Percentiles rank a stretch among this genome's conserved stretches.
Evolutionary conservation across 2,329 filamentous ascomycete genomes (phyloP).

Genomic region (Nectriaceae sp.): DNA sequence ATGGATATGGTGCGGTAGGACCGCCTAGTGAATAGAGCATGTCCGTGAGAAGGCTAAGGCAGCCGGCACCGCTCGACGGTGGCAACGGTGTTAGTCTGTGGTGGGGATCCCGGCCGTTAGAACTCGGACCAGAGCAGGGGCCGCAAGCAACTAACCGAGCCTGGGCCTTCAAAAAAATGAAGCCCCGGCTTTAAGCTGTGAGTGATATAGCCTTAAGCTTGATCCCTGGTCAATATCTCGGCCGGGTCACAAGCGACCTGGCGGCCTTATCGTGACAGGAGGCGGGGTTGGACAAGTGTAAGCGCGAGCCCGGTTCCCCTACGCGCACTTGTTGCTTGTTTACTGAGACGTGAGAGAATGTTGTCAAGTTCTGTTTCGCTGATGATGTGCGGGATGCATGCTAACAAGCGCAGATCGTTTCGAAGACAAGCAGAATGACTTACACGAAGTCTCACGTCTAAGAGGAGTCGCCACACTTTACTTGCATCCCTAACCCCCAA

Average conservation of each 20-base stretch:
- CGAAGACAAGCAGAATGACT: neutral
- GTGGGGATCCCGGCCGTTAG: constrained; percentile 24
- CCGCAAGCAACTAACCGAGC: constrained; percentile 16
- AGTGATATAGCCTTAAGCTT: constrained; percentile 20
- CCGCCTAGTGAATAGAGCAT: constrained; percentile 31
- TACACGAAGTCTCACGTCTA: too few relatives aligned
- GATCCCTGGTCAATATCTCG: constrained; percentile 12
- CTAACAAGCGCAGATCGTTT: neutral
- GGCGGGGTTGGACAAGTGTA: neutral
- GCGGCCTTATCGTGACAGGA: neutral
- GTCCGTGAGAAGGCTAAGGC: constrained; percentile 16
- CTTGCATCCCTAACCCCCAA: too few relatives aligned
- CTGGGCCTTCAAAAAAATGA: constrained; percentile 12
- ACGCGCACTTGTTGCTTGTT: too few relatives aligned
- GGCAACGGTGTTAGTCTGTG: constrained; percentile 25
- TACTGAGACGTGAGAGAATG: neutral
- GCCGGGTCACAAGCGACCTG: constrained; percentile 10
- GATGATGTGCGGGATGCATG: neutral
- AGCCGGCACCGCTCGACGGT: constrained; percentile 25
- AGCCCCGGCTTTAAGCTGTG: constrained; percentile 21
- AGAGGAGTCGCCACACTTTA: too few relatives aligned
- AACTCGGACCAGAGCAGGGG: constrained; percentile 28
- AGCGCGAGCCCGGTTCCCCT: too few relatives aligned
- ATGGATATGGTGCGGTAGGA: constrained; percentile 25
- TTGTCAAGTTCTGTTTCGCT: neutral